Conservation (phyloP, 2,329 filamentous ascomycete genomes). For the Aspergillus ustus region DNA sequence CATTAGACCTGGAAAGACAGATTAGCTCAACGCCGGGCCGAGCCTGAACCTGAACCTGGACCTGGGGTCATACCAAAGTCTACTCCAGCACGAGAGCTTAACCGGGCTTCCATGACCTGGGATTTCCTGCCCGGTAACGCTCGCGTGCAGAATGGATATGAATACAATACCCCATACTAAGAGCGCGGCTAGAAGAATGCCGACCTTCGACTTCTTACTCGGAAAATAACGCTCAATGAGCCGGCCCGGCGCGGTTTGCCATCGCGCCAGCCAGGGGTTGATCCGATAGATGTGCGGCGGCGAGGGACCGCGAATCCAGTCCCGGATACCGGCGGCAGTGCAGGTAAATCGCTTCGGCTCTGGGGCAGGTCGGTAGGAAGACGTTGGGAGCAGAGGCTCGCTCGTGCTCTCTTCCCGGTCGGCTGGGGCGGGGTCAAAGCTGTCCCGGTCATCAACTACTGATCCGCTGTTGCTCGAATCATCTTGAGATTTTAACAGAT, state of each 20-base stretch:
- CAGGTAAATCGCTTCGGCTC: constrained; percentile 27
- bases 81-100: constrained; percentile 39
- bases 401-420: constrained; percentile 20
- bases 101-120: constrained; percentile 40
- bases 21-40: constrained; percentile 27
- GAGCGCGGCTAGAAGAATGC: constrained; percentile 32
- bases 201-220: constrained; percentile 28
- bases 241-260: constrained; percentile 40
- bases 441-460: constrained; percentile 22
- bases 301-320: constrained; percentile 38
- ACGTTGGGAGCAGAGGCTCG: constrained; percentile 29
- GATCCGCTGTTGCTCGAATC: constrained; percentile 19
- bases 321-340: constrained; percentile 26
- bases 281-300: constrained; percentile 40
- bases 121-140: constrained; percentile 36
- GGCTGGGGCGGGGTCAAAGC: constrained; percentile 25
- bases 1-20: constrained; percentile 32
- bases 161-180: constrained; percentile 41
- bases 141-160: constrained; percentile 35
- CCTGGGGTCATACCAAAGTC: constrained; percentile 44
- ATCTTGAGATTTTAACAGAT: constrained; percentile 17
- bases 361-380: constrained; percentile 9
- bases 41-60: constrained; percentile 38
- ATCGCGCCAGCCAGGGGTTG: constrained; percentile 36
- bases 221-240: constrained; percentile 37